These are phyloP conservation scores for Yamadazyma takamatsuzukensis DNA, from an alignment of 805 yeast genomes.

Conservation along the genomic window DNA sequence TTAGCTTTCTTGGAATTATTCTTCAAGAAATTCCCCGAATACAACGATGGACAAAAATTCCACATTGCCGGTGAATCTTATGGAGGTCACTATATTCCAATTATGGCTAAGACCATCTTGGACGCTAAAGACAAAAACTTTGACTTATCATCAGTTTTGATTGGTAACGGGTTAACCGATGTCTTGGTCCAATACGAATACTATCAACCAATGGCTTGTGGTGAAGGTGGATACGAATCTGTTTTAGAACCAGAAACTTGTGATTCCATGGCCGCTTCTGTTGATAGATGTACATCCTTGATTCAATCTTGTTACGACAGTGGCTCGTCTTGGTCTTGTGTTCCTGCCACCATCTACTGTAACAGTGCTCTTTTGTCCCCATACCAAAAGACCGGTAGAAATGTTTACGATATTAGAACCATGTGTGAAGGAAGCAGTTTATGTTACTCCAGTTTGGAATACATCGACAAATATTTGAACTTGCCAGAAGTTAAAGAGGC, in stretches of 20 bases:
- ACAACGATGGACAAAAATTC: conserved; percentile 21
- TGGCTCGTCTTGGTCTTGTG: conserved; percentile 77
- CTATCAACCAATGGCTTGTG: conserved; percentile 94
- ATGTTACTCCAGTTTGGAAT: conserved; percentile 78
- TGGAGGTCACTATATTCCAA: conserved; percentile 47
- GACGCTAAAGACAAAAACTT: conserved; percentile 36
- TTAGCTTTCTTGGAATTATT: conserved; percentile 36
- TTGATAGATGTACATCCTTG: conserved; percentile 73
- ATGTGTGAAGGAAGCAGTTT: conserved; percentile 65
- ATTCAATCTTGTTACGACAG: conserved; percentile 75
- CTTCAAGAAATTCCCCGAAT: conserved; percentile 34
- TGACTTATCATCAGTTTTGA: conserved; percentile 72
- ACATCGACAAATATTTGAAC: conserved; percentile 78
- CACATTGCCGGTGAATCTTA: conserved; percentile 44
- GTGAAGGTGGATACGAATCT: conserved; percentile 77
- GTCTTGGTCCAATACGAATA: conserved; percentile 72
- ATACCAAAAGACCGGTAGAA: conserved; percentile 79
- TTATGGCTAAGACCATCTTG: conserved; percentile 41
- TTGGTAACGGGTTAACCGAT: conserved; percentile 93
- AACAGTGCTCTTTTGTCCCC: conserved; percentile 80
- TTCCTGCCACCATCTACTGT: conserved; percentile 90
- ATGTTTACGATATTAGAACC: conserved; percentile 84
- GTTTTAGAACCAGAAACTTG: conserved; percentile 71
- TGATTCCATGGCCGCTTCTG: conserved; percentile 54
- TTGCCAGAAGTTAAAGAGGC: conserved; percentile 70